phyloP scores from a whole-genome alignment of 176 grass and related monocot genomes.

The Thalia dealbata region DNA sequence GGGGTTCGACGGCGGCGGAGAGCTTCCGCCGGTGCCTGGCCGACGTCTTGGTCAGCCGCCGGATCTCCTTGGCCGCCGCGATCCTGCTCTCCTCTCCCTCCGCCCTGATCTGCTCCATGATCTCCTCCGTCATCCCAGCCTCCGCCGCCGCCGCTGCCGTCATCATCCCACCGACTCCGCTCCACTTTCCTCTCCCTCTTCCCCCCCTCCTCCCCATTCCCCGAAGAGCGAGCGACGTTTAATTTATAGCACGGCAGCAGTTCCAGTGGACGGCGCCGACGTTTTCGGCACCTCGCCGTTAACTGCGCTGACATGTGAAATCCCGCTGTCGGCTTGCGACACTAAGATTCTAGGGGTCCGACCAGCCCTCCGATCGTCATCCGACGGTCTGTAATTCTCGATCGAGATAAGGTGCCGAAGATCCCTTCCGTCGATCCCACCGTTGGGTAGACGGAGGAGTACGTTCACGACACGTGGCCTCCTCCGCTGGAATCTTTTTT shows the following conservation, averaged over 20 bases:
- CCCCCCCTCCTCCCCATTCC: background rate
- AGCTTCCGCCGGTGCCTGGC: slow-evolving; percentile 57
- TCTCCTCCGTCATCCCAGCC: background rate
- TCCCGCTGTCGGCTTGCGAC: background rate
- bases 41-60: slow-evolving; percentile 58
- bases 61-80: slow-evolving; percentile 66
- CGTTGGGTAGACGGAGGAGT: too few relatives aligned
- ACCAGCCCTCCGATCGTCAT: background rate
- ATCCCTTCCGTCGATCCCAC: background rate
- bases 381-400: background rate
- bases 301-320: background rate
- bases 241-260: background rate
- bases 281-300: background rate
- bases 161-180: slow-evolving; percentile 13
- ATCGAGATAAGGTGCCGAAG: background rate
- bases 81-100: slow-evolving; percentile 29
- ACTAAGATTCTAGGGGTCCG: background rate
- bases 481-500: too few relatives aligned
- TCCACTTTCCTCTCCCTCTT: background rate
- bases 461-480: background rate
- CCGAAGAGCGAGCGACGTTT: background rate
- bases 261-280: background rate
- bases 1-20: slow-evolving; percentile 51
- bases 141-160: slow-evolving; percentile 10
- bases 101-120: slow-evolving; percentile 15